Percentiles rank a stretch among this genome's conserved stretches.
phyloP scores from a whole-genome alignment of 2,329 filamentous ascomycete species.

The Blumeria graminis region DNA sequence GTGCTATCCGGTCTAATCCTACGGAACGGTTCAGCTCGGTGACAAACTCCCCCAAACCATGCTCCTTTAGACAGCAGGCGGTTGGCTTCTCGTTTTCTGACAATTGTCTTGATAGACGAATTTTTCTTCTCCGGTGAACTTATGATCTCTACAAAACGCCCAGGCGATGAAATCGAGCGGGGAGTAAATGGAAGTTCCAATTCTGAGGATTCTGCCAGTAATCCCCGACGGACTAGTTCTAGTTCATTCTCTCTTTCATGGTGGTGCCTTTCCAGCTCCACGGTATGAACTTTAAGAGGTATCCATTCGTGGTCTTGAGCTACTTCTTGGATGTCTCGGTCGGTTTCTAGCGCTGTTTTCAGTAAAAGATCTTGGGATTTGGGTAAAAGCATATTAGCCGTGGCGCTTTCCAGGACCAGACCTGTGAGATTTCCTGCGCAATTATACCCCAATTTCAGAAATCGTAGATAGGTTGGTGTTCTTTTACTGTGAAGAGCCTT shows the following conservation, averaged over 20 bases:
- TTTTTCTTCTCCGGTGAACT: neutral
- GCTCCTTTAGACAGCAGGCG: neutral
- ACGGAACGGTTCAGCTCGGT: neutral
- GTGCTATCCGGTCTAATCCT: neutral
- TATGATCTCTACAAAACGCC: neutral
- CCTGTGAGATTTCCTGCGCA: neutral
- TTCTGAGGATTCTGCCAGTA: neutral
- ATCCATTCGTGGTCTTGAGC: neutral
- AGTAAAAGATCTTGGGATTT: neutral
- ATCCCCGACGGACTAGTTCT: neutral
- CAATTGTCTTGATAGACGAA: neutral
- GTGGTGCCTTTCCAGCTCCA: neutral
- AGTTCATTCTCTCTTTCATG: neutral
- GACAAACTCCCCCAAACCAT: neutral
- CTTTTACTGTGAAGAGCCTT: neutral
- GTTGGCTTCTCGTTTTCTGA: neutral
- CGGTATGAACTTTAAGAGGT: neutral
- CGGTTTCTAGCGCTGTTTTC: neutral
- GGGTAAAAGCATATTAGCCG: neutral
- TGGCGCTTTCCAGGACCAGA: neutral
- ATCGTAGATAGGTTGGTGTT: neutral
- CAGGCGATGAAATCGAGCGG: neutral
- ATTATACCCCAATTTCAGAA: neutral
- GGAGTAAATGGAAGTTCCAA: neutral
- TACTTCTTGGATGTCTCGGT: neutral